A percentile compares a stretch with the other conserved stretches of the same genome.
Conservation (phyloP, 2,329 filamentous ascomycete species). For the Colletotrichum sp. region DNA sequence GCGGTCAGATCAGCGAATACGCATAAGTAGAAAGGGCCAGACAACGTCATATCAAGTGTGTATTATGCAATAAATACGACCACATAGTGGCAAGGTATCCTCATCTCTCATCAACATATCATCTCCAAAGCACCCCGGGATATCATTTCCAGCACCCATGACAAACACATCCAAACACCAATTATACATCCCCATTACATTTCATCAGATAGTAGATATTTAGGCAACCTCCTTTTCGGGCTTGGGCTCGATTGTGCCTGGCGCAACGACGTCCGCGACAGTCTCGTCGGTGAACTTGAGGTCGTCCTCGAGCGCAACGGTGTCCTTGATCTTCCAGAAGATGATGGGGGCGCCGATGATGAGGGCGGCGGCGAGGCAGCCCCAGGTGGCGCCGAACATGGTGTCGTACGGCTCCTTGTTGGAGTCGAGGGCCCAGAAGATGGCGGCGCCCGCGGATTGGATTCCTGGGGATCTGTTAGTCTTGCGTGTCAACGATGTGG, state of each 20-base stretch:
- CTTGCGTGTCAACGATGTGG: conserved; percentile 4
- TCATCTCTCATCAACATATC: neutral
- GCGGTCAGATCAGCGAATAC: no score
- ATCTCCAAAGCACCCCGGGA: neutral
- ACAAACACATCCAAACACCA: neutral
- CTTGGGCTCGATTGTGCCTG: conserved; percentile 17
- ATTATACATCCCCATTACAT: neutral
- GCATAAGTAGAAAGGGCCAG: neutral
- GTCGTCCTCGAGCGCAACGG: conserved; percentile 82
- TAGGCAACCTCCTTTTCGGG: neutral
- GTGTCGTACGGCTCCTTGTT: conserved; percentile 68
- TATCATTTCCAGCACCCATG: conserved; percentile 1
- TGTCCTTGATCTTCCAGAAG: conserved; percentile 79
- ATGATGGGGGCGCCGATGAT: conserved; percentile 82
- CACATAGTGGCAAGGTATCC: neutral
- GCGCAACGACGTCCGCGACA: conserved; percentile 66
- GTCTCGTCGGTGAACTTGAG: conserved; percentile 87
- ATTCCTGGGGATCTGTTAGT: conserved; percentile 56
- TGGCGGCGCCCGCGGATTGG: conserved; percentile 83
- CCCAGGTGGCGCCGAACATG: conserved; percentile 78
- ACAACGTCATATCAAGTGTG: neutral
- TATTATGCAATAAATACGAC: neutral
- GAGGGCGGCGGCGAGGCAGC: conserved; percentile 73
- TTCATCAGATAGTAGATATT: neutral
- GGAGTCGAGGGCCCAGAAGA: conserved; percentile 75